Conservation (phyloP, 2,329 filamentous ascomycete genomes). For the Aspergillus arachidicola region DNA sequence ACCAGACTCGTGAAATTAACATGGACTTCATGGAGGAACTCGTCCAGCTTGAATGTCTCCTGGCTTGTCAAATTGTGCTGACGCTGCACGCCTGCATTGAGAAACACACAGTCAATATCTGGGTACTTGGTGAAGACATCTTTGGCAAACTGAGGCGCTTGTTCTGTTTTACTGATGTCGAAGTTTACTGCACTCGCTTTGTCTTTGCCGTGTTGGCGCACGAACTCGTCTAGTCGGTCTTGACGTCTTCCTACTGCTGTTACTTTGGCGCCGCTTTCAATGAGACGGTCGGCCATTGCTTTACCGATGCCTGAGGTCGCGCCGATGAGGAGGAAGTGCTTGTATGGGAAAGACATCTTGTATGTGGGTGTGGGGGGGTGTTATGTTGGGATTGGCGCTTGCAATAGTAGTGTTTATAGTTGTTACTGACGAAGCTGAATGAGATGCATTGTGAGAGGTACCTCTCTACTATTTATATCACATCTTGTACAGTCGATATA, state of each 20-base stretch:
- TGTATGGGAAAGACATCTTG: slow-evolving; percentile 58
- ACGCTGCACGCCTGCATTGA: slow-evolving; percentile 61
- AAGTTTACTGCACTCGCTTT: slow-evolving; percentile 47
- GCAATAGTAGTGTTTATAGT: not conserved
- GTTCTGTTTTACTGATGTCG: slow-evolving; percentile 51
- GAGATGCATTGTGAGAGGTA: not conserved
- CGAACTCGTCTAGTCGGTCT: slow-evolving; percentile 54
- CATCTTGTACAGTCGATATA: not conserved
- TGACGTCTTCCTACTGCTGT: slow-evolving; percentile 60
- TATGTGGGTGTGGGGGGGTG: not conserved
- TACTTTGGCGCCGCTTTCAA: slow-evolving; percentile 54
- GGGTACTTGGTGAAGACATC: slow-evolving; percentile 40
- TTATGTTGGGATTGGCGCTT: not conserved
- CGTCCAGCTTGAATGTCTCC: slow-evolving; percentile 43
- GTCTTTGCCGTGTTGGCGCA: slow-evolving; percentile 45
- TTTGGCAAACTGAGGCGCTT: slow-evolving; percentile 46
- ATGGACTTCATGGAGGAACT: slow-evolving; percentile 48
- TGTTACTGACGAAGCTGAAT: not conserved
- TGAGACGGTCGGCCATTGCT: slow-evolving; percentile 51
- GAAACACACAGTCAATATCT: slow-evolving; percentile 57
- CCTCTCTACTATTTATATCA: not conserved
- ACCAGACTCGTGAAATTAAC: slow-evolving; percentile 54
- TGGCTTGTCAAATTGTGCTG: slow-evolving; percentile 52
- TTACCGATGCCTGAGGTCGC: slow-evolving; percentile 59
- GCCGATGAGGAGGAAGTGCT: slow-evolving; percentile 58